Conservation (phyloP, 2,329 filamentous ascomycete genomes). For the Penicillium brasilianum region DNA sequence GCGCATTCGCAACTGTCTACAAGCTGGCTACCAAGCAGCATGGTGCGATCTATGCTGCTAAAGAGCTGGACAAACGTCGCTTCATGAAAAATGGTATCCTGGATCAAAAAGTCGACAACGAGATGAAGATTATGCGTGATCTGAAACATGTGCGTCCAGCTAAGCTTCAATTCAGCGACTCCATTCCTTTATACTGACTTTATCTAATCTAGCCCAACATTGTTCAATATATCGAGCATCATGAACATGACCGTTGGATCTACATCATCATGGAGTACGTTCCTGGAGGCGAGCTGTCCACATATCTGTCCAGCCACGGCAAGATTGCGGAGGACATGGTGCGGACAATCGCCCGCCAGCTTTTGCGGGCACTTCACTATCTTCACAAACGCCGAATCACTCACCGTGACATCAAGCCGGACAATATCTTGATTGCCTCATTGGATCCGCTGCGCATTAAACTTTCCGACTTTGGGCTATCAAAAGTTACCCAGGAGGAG, state of each 20-base stretch:
- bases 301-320: conserved; percentile 66
- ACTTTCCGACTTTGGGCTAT: conserved; percentile 93
- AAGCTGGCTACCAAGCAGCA: conserved; percentile 85
- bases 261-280: conserved; percentile 99
- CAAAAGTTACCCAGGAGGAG: conserved; percentile 89
- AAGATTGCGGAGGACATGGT: conserved; percentile 70
- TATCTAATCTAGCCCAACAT: conserved; percentile 70
- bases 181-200: conserved; percentile 14
- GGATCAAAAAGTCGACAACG: conserved; percentile 91
- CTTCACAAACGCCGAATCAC: conserved; percentile 88
- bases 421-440: conserved; percentile 88
- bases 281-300: conserved; percentile 79
- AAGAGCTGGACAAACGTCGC: conserved; percentile 89
- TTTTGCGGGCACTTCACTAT: conserved; percentile 82
- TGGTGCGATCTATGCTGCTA: conserved; percentile 84
- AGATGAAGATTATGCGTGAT: conserved; percentile 93
- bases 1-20: conserved; percentile 93
- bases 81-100: conserved; percentile 92
- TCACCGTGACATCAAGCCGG: conserved; percentile 97
- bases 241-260: conserved; percentile 78
- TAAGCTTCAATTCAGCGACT: not conserved
- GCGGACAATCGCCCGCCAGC: conserved; percentile 69
- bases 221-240: conserved; percentile 86
- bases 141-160: conserved; percentile 73
- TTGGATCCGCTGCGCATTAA: conserved; percentile 79